phyloP scores from a whole-genome alignment of 345 rosid species.

The Trapa incisa region DNA sequence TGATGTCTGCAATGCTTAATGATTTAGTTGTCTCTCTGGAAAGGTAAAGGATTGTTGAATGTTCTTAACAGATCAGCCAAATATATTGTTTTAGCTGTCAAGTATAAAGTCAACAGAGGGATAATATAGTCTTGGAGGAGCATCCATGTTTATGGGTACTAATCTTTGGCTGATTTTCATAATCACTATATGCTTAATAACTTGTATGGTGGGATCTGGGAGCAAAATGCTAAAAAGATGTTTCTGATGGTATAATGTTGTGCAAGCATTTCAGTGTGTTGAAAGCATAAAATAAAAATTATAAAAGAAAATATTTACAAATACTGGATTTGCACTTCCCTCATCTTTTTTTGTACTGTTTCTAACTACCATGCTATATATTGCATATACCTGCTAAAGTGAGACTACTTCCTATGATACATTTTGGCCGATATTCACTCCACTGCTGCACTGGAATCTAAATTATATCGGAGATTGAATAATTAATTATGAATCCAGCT shows the following conservation, averaged over 20 bases:
- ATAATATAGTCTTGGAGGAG: neutral
- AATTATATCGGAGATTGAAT: neutral
- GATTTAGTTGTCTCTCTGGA: neutral
- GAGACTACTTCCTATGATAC: neutral
- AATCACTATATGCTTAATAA: neutral
- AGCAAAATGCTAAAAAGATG: neutral
- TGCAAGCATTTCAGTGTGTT: neutral
- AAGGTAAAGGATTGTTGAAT: neutral
- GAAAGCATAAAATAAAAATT: neutral
- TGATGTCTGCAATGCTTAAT: neutral
- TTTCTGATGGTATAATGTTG: neutral
- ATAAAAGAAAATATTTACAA: neutral
- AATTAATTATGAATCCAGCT: neutral
- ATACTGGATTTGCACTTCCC: neutral
- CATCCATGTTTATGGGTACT: neutral
- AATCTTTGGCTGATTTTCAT: neutral
- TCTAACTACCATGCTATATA: neutral
- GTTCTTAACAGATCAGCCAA: no score
- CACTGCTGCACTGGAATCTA: neutral
- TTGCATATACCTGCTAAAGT: neutral
- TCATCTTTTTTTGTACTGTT: neutral
- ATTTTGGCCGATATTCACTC: neutral
- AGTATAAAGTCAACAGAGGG: neutral
- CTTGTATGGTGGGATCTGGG: neutral
- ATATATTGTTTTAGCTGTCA: neutral